Conservation (phyloP, 2,329 filamentous ascomycete species). For the Fusarium sp. region DNA sequence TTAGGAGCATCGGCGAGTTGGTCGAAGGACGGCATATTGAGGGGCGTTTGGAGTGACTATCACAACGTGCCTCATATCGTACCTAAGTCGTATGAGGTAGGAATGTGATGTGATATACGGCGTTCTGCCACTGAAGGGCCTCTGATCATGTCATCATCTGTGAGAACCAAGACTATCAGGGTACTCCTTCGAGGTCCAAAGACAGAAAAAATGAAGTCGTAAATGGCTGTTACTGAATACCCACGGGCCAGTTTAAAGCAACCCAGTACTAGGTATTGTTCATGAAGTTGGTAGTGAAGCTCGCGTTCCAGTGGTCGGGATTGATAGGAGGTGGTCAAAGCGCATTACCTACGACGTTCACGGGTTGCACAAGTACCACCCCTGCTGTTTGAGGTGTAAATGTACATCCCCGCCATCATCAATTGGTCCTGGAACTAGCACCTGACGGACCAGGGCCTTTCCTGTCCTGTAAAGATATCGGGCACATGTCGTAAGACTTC, state of each 20-base stretch:
- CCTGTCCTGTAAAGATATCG: background rate
- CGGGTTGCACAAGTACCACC: constrained; percentile 24
- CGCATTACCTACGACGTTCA: constrained; percentile 10
- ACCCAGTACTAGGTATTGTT: constrained; percentile 8
- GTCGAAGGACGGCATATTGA: constrained; percentile 62
- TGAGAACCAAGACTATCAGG: background rate
- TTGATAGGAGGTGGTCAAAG: constrained; percentile 30
- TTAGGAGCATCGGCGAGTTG: constrained; percentile 59
- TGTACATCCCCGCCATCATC: constrained; percentile 36
- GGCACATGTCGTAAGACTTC: constrained; percentile 25
- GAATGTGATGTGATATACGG: constrained; percentile 11
- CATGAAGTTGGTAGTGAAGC: constrained; percentile 30
- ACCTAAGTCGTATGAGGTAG: constrained; percentile 29
- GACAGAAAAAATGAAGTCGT: background rate
- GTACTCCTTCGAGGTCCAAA: background rate
- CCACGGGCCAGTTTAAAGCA: background rate
- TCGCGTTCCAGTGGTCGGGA: constrained; percentile 17
- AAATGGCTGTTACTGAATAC: background rate
- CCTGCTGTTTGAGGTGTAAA: constrained; percentile 21
- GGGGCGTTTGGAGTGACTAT: constrained; percentile 33
- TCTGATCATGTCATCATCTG: constrained; percentile 33
- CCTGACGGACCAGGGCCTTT: constrained; percentile 24
- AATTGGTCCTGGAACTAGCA: constrained; percentile 4
- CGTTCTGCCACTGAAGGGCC: constrained; percentile 27
- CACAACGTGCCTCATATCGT: constrained; percentile 42